phyloP scores from a whole-genome alignment of 129 eudicot genomes.

The Lactuca sativa region DNA sequence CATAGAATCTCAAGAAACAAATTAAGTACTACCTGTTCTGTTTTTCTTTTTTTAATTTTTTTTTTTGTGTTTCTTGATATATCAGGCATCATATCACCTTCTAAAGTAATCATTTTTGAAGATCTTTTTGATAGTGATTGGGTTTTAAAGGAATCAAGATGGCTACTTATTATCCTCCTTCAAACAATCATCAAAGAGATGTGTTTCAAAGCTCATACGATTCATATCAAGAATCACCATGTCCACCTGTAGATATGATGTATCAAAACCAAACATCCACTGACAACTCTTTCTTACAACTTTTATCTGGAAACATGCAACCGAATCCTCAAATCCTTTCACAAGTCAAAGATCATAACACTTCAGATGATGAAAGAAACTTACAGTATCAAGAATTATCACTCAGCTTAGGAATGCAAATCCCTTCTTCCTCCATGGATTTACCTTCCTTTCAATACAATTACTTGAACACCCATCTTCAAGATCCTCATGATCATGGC shows the following conservation, averaged over 20 bases:
- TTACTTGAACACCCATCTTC: conserved; percentile 47
- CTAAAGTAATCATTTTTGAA: conserved; percentile 14
- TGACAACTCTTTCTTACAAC: conserved; percentile 46
- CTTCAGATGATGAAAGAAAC: conserved; percentile 39
- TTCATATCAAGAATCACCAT: conserved; percentile 50
- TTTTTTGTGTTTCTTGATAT: conserved; percentile 18
- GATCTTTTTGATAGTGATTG: background rate
- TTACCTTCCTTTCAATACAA: conserved; percentile 52
- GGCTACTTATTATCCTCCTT: conserved; percentile 76
- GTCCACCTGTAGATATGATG: conserved; percentile 50
- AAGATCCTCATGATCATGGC: conserved; percentile 36
- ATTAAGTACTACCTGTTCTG: background rate
- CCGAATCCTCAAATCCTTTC: conserved; percentile 42
- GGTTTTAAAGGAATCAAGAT: conserved; percentile 31
- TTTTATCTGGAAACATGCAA: conserved; percentile 48
- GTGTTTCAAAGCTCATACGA: conserved; percentile 50
- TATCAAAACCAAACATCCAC: conserved; percentile 47
- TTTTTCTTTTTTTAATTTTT: background rate
- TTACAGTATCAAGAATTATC: conserved; percentile 68
- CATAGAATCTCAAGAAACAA: conserved; percentile 8
- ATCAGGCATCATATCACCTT: conserved; percentile 31
- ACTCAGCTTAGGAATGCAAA: conserved; percentile 71
- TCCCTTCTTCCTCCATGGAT: conserved; percentile 48
- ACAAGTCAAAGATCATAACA: conserved; percentile 24
- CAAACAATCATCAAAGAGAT: conserved; percentile 66